Evolutionary conservation across 106 monocot species (phyloP).

Genomic region (Dendrobium catenatum): DNA sequence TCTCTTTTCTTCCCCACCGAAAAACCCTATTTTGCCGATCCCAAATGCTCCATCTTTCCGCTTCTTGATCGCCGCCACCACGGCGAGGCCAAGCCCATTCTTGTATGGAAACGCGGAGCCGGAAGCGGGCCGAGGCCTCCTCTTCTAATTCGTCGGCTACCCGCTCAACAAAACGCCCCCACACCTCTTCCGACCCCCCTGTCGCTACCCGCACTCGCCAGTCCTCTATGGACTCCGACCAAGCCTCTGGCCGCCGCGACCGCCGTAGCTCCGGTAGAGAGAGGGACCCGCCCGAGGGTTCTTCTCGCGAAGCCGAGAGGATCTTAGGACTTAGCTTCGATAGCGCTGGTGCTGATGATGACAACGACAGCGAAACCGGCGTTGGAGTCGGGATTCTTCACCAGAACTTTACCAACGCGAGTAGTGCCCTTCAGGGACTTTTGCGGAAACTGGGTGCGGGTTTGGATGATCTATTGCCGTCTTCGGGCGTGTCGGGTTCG

Average conservation of each 20-base stretch:
- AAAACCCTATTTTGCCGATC: neutral
- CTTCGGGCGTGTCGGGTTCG: constrained; percentile 39
- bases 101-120: constrained; percentile 99
- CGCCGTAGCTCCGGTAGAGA: constrained; percentile 48
- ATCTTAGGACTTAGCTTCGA: constrained; percentile 56
- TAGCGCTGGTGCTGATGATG: constrained; percentile 36
- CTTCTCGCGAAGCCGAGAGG: constrained; percentile 45
- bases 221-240: constrained; percentile 21
- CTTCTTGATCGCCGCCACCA: constrained; percentile 25
- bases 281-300: constrained; percentile 47
- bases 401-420: constrained; percentile 71
- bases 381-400: constrained; percentile 44
- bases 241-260: constrained; percentile 13
- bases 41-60: constrained; percentile 4
- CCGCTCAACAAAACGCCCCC: constrained; percentile 58
- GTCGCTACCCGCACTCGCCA: constrained; percentile 16
- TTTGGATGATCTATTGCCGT: constrained; percentile 83
- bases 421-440: constrained; percentile 85
- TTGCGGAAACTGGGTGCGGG: constrained; percentile 92
- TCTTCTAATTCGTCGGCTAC: constrained; percentile 41
- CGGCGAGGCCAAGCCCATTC: constrained; percentile 9
- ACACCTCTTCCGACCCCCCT: constrained; percentile 17
- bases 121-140: constrained; percentile 99
- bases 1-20: neutral
- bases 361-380: constrained; percentile 41